A percentile compares a stretch with the other conserved stretches of the same genome.
Conservation (phyloP, 352 stramenopile genomes). For the Phytophthora meadii region DNA sequence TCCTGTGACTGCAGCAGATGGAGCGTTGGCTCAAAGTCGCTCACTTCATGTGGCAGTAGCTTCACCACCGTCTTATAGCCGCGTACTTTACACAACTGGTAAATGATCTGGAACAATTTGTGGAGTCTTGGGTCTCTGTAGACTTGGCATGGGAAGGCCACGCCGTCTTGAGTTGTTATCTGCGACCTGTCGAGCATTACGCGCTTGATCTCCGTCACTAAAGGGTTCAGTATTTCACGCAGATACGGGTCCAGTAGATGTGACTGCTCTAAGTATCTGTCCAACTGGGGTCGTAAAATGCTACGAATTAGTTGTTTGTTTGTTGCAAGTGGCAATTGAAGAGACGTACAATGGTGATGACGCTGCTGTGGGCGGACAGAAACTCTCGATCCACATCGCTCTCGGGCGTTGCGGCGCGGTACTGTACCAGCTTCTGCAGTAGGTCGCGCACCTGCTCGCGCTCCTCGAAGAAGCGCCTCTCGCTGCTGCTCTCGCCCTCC, state of each 20-base stretch:
- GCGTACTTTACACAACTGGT: constrained; percentile 96
- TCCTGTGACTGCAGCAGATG: constrained; percentile 90
- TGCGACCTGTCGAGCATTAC: constrained; percentile 52
- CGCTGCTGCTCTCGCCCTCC: constrained; percentile 52
- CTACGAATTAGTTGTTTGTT: neutral
- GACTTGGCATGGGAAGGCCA: constrained; percentile 80
- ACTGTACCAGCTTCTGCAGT: constrained; percentile 45
- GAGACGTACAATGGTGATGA: constrained; percentile 60
- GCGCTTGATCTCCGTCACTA: constrained; percentile 73
- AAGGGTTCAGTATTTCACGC: constrained; percentile 68
- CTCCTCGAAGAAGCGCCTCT: constrained; percentile 77
- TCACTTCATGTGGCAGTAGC: constrained; percentile 95
- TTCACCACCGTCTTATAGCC: constrained; percentile 97
- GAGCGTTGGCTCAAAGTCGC: constrained; percentile 96
- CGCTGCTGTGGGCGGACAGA: constrained; percentile 38
- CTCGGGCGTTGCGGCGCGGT: constrained; percentile 34
- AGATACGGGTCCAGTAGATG: constrained; percentile 92
- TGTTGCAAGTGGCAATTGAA: neutral
- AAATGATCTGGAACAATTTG: constrained; percentile 92
- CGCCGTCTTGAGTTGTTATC: constrained; percentile 6
- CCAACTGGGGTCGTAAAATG: constrained; percentile 45
- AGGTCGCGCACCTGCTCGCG: constrained; percentile 52
- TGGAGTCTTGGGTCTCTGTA: constrained; percentile 81
- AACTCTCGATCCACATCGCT: constrained; percentile 64
- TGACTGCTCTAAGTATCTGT: constrained; percentile 91